These are phyloP conservation scores for Schizochytrium sp. DNA, from an alignment of 108 stramenopile species.

Conservation along the genomic window DNA sequence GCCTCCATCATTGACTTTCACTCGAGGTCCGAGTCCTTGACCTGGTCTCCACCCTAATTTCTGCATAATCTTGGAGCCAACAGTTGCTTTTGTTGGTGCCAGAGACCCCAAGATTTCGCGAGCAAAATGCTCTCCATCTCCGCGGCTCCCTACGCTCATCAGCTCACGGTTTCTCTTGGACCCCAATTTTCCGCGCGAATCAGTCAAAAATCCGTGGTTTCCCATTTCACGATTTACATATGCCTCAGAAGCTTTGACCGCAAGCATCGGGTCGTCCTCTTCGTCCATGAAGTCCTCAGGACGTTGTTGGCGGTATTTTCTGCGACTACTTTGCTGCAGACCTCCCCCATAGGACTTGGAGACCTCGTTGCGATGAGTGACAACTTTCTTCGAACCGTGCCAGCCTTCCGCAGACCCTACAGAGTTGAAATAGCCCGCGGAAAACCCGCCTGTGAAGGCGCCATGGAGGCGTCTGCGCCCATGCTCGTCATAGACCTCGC, in stretches of 20 bases:
- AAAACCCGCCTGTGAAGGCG: constrained; percentile 76
- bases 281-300: constrained; percentile 78
- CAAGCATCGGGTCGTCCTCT: constrained; percentile 72
- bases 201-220: not conserved
- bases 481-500: constrained; percentile 63
- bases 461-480: constrained; percentile 72
- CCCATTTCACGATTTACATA: not conserved
- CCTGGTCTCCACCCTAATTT: not conserved
- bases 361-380: not conserved
- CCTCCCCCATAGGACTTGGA: not conserved
- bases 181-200: too few relatives aligned
- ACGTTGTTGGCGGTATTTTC: constrained; percentile 46
- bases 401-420: constrained; percentile 30
- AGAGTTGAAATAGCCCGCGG: constrained; percentile 76
- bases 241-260: not conserved
- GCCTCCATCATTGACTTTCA: not conserved
- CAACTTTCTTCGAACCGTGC: not conserved
- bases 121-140: not conserved
- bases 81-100: not conserved
- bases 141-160: not conserved
- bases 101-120: too few relatives aligned
- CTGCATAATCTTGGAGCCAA: not conserved
- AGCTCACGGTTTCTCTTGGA: not conserved
- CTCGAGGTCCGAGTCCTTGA: not conserved
- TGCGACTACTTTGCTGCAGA: not conserved